Base-by-base conservation (phyloP, 1,139 yeast genomes). In the Sugiyamaella japonica region DNA sequence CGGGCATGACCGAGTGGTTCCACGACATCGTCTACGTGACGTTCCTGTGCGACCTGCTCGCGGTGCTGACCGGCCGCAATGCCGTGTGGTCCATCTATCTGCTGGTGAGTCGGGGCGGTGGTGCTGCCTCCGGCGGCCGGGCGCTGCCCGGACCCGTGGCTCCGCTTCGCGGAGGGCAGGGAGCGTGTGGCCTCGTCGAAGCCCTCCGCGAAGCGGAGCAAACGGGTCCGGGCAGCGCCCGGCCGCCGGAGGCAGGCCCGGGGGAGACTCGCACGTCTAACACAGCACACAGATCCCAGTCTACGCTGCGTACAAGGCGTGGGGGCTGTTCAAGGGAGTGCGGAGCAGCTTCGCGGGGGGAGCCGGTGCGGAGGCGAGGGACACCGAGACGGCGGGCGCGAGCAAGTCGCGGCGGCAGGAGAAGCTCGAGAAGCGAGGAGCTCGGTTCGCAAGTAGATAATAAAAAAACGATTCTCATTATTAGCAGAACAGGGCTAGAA, bases 21-120 rank as follows among this genome's bases (percentile, higher is more conserved):
- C 85, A 85, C 66, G 96, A 89, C 66, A 71, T 87, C 20, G 75
- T 89, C 54, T 88, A 88, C 66, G 70, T 86, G 52, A 87, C 95
- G 1, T 78, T 88, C 78, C 64, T 79, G 13, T 75, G 85, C 59
- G 84, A 83, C 61, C 54, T 85, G 0, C 70, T 86, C 51, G 79
- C 83, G 71, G 66, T 82, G 12, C 17, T 82, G 0, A 69, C 81
- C 41, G 89, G 89, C 7, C 67, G 80, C 29, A 82, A 80, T 68
- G 77, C 78, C 63, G 81, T 83, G 8, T 88, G 89, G 89, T 80
- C 78, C 69, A 59, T 84, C 28, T 80, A 77, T 62, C 54, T 73
- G 9, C 44, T 55, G 16, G 57, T 55, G 44, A 44, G 69, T 70
- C 3, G 70, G 76, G 76, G 37, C 38, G 55, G 10, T n/a, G 36